Base-by-base conservation (phyloP, 345 rosid genomes). In the Citrus mangshanensis region DNA sequence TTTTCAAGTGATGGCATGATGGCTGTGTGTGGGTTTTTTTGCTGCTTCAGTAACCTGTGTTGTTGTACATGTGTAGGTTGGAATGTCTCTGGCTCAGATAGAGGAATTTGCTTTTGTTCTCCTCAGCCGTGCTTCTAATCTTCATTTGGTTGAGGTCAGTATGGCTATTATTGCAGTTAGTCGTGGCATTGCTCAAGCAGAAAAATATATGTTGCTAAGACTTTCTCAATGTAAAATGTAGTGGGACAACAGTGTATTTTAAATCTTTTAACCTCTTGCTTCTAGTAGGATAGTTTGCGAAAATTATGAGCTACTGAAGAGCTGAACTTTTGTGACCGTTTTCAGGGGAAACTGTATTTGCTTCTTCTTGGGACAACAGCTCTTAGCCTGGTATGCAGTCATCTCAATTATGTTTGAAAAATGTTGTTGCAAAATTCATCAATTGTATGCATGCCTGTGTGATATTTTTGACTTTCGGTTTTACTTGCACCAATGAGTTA, bases 41-140 rank as follows among this genome's bases (percentile, higher is more conserved):
- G 51, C 40, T 54, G 58, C 38, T 74, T 19, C 58, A 63, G 72
- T 56, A 71, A 80, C 77, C 46, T 28, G 62, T 70, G 58, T 68
- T 72, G 59, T 69, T 75, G 49, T 49, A 28, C 71, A 28, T 72
- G 37, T 79, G 74, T 80, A 93, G 98, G 97, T 89, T 70, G 98
- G 98, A 78, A 91, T 93, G 93, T 91, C 98, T 25, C 87, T 95
- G 72, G 98, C 99, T 19, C 99, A 95, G 83, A 95, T 93, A 54
- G 99, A 96, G 81, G 99, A 95, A 60, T 95, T 95, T 80, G 93
- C 98, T 58, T 95, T 95, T 86, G 97, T 95, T 81, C 94, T 95
- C 77, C 89, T 95, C 59, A 91, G 98, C 77, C 96, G 98, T 71
- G 98, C 99, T 76, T 93, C 97, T 78, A 95, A 93, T 89, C 93